A percentile compares a stretch with the other conserved stretches of the same genome.
These are phyloP conservation scores for Austroboletus festivus DNA, from an alignment of 768 basidiomycete species.

Conservation along the genomic window DNA sequence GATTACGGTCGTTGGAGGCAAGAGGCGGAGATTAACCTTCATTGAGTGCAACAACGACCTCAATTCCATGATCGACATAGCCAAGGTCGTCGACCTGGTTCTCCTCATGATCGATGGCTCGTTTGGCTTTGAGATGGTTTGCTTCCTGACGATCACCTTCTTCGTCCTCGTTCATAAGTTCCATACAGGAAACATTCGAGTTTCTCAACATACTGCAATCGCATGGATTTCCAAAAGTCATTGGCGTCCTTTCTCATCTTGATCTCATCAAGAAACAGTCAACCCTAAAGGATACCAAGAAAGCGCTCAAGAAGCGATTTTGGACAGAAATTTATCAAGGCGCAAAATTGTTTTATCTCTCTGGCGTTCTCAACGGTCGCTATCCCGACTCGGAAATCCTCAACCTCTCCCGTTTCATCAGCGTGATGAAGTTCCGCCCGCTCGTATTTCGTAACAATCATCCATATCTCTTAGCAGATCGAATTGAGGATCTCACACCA, in stretches of 20 bases:
- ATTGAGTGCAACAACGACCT: constrained; percentile 97
- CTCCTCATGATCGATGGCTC: constrained; percentile 97
- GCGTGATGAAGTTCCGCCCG: constrained; percentile 98
- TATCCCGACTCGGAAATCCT: constrained; percentile 97
- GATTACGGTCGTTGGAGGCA: constrained; percentile 91
- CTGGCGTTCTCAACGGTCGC: constrained; percentile 93
- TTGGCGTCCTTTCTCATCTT: constrained; percentile 92
- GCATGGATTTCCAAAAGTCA: constrained; percentile 98
- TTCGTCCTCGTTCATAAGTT: neutral
- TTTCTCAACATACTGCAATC: constrained; percentile 96
- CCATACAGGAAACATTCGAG: constrained; percentile 89
- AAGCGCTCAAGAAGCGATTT: constrained; percentile 93
- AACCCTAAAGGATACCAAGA: constrained; percentile 86
- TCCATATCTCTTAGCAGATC: constrained; percentile 92
- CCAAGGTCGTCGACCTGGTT: constrained; percentile 93
- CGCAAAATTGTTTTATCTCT: constrained; percentile 96
- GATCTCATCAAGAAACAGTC: constrained; percentile 94
- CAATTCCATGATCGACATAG: constrained; percentile 98
- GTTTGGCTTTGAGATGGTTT: constrained; percentile 98
- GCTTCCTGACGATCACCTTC: constrained; percentile 16
- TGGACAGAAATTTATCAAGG: constrained; percentile 99
- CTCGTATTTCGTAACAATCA: constrained; percentile 94
- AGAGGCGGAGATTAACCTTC: constrained; percentile 90
- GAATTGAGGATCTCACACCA: constrained; percentile 91
- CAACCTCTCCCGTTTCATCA: constrained; percentile 93